Base-by-base conservation (phyloP, 768 basidiomycete species). In the Rhodotorula graminis region DNA sequence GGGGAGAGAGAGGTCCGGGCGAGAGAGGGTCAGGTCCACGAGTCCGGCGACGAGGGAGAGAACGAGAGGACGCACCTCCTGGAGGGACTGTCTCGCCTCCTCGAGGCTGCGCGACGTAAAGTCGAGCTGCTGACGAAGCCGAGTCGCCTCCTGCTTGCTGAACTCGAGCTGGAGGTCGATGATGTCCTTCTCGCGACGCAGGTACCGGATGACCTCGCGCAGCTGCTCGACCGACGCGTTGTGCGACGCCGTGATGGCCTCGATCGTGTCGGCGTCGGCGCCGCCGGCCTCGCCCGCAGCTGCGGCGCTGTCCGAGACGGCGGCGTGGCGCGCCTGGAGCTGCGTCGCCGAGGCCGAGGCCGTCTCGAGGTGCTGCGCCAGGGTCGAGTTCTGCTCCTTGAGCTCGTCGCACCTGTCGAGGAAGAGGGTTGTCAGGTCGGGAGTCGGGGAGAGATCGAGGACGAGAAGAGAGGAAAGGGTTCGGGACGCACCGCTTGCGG, bases 161-260 rank as follows among this genome's bases (percentile, higher is more conserved):
- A 93, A 86, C 77, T 93, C 90, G 37, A 92, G 84, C 74, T 93
- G 91, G 46, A 93, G 85, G 76, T 94, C 92, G 58, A 91, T 89
- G 64, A 94, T 92, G 79, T 93, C 91, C 82, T 94, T 93, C 84
- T 93, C 92, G 78, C 89, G 91, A 55, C 92, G 86, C 47, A 94
- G 83, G 80, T 90, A 93, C 5, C 88, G 85, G 56, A 93, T 74
- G 78, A 90, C 89, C 46, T 77, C 77, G 55, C 78, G 77, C 7
- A 82, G 77, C 70, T 88, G 87, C 27, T 84, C 87, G 16, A 81
- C 69, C 0, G 80, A 69, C 21, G 52, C 77, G 29, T 86, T 86
- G 31, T 76, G 82, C 57, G 86, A 87, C 8, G 69, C 62, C 21
- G 64, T 53, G 60, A 70, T 63, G 15, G 64, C 61, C 31, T 75